These are phyloP conservation scores for Dictyostelium citrinum DNA, from an alignment of 78 protist genomes.

Conservation along the genomic window DNA sequence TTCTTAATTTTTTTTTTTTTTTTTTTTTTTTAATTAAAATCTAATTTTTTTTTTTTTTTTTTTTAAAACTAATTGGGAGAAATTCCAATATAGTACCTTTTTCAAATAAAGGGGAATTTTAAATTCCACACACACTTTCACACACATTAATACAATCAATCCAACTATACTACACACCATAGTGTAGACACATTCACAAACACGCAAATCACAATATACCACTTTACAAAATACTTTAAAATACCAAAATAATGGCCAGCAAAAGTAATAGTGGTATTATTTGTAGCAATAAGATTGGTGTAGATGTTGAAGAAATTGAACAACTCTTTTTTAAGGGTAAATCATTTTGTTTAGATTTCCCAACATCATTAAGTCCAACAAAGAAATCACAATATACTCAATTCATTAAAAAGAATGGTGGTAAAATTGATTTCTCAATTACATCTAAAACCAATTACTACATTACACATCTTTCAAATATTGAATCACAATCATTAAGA, in stretches of 20 bases:
- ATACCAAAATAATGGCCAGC: background rate
- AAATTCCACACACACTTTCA: background rate
- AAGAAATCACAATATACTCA: background rate
- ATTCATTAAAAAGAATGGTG: conserved; percentile 12
- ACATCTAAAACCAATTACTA: background rate
- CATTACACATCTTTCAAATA: background rate
- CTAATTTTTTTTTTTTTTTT: conserved; percentile 1
- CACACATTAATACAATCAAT: background rate
- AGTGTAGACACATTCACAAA: background rate
- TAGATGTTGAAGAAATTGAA: background rate
- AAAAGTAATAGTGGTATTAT: background rate
- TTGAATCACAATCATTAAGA: background rate
- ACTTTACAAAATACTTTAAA: background rate
- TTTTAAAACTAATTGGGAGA: background rate
- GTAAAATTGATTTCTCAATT: conserved; percentile 2
- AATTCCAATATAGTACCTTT: background rate
- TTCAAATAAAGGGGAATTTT: background rate
- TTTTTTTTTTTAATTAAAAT: background rate
- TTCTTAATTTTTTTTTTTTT: too few relatives aligned
- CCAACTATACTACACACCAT: background rate
- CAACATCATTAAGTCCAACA: background rate
- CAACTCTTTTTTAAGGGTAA: background rate
- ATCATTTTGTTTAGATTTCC: conserved; percentile 2
- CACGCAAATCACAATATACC: too few relatives aligned
- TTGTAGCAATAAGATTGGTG: too few relatives aligned